Percentiles rank a stretch among this genome's conserved stretches.
Evolutionary conservation across 192 early-diverging fungal genomes (phyloP).

Genomic region (Chytriomyces sp.): DNA sequence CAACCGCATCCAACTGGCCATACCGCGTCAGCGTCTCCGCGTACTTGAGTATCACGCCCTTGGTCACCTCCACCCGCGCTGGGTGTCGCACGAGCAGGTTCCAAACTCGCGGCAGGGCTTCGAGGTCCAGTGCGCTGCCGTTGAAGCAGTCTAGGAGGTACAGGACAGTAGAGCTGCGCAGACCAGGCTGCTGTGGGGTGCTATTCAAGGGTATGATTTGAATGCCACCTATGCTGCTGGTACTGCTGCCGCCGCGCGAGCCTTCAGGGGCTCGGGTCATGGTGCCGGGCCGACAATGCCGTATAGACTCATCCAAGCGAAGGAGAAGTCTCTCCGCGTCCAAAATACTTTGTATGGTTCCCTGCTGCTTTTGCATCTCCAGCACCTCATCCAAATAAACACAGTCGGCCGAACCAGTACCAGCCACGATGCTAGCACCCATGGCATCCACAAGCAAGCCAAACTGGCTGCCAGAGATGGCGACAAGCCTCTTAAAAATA

Average conservation of each 20-base stretch:
- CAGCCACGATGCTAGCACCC: constrained; percentile 17
- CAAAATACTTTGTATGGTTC: neutral
- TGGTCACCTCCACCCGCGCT: neutral
- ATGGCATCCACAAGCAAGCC: neutral
- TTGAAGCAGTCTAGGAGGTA: constrained; percentile 10
- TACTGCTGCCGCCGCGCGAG: neutral
- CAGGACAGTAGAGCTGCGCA: neutral
- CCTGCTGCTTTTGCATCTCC: neutral
- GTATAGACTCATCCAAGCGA: constrained; percentile 2
- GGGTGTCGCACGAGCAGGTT: neutral
- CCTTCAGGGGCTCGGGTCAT: neutral
- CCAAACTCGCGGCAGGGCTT: neutral
- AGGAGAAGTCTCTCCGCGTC: neutral
- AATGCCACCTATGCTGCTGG: neutral
- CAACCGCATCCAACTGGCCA: neutral
- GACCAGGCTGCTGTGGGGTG: neutral
- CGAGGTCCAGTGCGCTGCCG: neutral
- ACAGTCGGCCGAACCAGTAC: neutral
- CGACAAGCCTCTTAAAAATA: neutral
- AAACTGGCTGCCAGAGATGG: neutral
- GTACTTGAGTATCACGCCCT: constrained; percentile 6
- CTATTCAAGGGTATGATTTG: neutral
- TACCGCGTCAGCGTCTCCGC: constrained; percentile 3
- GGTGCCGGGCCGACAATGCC: neutral
- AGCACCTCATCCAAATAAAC: constrained; percentile 6